Conservation (phyloP, 192 early-diverging fungal genomes). For the Geranomyces variabilis region DNA sequence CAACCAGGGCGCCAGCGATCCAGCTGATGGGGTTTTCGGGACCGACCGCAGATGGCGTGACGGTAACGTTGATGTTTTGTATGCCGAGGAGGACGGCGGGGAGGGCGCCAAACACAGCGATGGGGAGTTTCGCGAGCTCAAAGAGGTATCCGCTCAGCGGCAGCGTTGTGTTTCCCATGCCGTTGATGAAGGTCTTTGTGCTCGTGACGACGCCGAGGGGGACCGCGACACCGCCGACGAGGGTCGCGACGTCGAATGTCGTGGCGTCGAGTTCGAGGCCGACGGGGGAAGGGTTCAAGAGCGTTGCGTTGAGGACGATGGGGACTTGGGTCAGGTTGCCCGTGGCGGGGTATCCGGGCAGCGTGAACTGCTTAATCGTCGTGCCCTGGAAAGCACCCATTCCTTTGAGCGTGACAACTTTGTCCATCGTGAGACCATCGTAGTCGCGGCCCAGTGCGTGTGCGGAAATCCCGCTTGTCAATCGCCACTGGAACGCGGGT, state of each 20-base stretch:
- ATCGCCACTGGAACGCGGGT: conserved; percentile 32
- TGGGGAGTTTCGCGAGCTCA: neutral
- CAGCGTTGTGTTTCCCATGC: neutral
- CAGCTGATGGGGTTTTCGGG: conserved; percentile 14
- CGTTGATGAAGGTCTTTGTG: neutral
- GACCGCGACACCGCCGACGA: neutral
- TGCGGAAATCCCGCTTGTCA: conserved; percentile 20
- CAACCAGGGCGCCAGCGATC: conserved; percentile 11
- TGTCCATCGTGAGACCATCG: conserved; percentile 41
- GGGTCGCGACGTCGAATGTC: conserved; percentile 14
- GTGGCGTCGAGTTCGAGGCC: conserved; percentile 16
- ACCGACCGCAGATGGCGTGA: conserved; percentile 4
- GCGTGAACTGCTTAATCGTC: conserved; percentile 28
- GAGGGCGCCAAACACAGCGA: neutral
- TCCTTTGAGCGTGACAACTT: conserved; percentile 33
- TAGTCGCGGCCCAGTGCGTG: conserved; percentile 41
- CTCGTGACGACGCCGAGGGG: neutral
- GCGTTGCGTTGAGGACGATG: conserved; percentile 22
- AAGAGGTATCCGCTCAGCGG: too few species aligned
- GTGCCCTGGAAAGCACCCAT: conserved; percentile 33
- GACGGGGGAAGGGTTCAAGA: conserved; percentile 29
- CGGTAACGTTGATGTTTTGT: neutral
- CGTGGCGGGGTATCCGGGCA: neutral
- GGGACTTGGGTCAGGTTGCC: neutral
- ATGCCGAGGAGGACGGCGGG: neutral